phyloP scores from a whole-genome alignment of 495 filamentous ascomycete genomes.

The Podospora pseudocomata region DNA sequence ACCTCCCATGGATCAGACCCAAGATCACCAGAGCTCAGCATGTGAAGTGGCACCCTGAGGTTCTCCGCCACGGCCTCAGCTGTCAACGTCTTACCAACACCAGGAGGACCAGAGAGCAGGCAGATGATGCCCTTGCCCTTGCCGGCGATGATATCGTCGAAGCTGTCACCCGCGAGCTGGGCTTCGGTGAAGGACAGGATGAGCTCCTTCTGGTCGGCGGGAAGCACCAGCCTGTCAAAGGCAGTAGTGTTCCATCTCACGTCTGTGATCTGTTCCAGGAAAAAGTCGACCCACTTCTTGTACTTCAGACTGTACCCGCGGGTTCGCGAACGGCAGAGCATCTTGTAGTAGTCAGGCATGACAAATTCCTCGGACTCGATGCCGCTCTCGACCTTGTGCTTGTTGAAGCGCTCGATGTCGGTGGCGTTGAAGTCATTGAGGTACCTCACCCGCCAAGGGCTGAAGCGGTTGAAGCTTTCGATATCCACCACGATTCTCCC shows the following conservation, averaged over 20 bases:
- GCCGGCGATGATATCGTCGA: conserved; percentile 57
- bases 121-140: conserved; percentile 61
- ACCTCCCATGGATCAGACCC: conserved; percentile 48
- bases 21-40: conserved; percentile 55
- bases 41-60: conserved; percentile 49
- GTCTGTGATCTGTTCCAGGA: conserved; percentile 34
- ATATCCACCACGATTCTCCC: conserved; percentile 37
- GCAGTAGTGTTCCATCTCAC: conserved; percentile 52
- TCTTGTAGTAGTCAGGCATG: conserved; percentile 40
- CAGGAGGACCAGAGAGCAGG: conserved; percentile 56
- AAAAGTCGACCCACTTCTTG: conserved; percentile 45
- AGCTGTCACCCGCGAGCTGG: conserved; percentile 49
- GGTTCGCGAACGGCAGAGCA: conserved; percentile 40
- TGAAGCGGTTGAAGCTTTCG: conserved; percentile 38
- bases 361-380: conserved; percentile 20
- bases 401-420: conserved; percentile 28
- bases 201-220: conserved; percentile 49
- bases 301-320: conserved; percentile 44
- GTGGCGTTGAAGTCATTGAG: conserved; percentile 32
- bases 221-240: conserved; percentile 55
- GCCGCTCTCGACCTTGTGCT: conserved; percentile 22
- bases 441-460: conserved; percentile 26
- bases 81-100: conserved; percentile 58
- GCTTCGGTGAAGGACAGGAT: conserved; percentile 51
- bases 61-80: conserved; percentile 55